Percentiles rank a stretch among this genome's conserved stretches.
phyloP scores from a whole-genome alignment of 176 grass and related monocot species.

The Dactylis glomerata region DNA sequence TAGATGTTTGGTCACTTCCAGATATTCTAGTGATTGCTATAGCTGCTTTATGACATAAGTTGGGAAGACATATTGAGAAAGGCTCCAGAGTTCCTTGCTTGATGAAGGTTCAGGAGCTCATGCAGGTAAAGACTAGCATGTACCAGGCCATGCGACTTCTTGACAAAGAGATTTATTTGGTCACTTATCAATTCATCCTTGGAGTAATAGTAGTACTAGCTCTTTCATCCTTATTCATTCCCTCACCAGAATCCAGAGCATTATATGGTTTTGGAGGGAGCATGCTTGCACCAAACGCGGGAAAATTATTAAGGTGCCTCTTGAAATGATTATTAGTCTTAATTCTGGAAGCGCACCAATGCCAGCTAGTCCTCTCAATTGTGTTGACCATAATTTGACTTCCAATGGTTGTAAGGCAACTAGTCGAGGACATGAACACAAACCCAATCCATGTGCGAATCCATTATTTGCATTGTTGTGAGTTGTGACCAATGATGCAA shows the following conservation, averaged over 20 bases:
- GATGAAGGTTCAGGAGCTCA: slow-evolving; percentile 10
- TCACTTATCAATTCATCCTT: slow-evolving; percentile 12
- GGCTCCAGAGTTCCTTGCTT: not conserved
- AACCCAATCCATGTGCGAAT: not conserved
- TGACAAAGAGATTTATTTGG: not conserved
- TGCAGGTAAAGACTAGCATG: not conserved
- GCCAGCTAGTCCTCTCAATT: slow-evolving; percentile 10
- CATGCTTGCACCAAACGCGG: not conserved
- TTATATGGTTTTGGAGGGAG: not conserved
- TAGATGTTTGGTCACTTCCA: not conserved
- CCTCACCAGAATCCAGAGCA: not conserved
- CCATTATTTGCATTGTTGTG: slow-evolving; percentile 20
- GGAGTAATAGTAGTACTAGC: not conserved
- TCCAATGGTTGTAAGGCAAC: slow-evolving; percentile 4
- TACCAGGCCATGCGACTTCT: not conserved
- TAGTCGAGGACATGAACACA: not conserved
- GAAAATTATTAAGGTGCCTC: not conserved
- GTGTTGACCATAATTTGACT: slow-evolving; percentile 9
- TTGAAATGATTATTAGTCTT: not conserved
- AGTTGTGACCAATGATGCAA: slow-evolving; percentile 28
- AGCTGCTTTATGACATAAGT: not conserved
- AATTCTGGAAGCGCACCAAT: not conserved
- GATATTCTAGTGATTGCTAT: not conserved
- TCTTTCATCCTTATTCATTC: not conserved
- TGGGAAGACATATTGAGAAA: not conserved